These are phyloP conservation scores for Podospora comata DNA, from an alignment of 495 filamentous ascomycete species.

Conservation along the genomic window DNA sequence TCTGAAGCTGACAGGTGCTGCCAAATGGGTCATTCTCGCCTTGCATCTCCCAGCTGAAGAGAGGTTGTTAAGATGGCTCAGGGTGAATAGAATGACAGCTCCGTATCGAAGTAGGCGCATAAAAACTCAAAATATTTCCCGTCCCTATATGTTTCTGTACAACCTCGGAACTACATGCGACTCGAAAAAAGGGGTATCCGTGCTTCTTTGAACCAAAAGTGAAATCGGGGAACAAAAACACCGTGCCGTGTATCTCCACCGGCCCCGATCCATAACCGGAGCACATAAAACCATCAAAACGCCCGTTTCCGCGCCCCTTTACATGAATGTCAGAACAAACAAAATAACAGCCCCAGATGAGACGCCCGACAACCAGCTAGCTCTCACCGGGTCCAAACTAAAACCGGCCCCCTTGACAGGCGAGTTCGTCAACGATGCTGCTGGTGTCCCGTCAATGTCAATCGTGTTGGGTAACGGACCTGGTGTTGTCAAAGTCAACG, in stretches of 20 bases:
- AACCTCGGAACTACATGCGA: not conserved
- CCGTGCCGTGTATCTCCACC: not conserved
- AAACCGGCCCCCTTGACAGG: not conserved
- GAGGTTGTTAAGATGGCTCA: too few species aligned
- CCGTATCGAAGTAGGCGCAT: too few species aligned
- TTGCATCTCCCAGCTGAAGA: not conserved
- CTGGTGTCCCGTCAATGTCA: conserved; percentile 25
- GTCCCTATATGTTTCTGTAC: not conserved
- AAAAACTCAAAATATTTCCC: not conserved
- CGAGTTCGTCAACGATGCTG: conserved; percentile 13
- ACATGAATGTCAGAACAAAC: not conserved
- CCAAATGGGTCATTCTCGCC: not conserved
- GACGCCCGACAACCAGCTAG: not conserved
- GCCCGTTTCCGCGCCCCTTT: not conserved
- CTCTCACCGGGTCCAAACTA: not conserved
- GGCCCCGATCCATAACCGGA: too few species aligned
- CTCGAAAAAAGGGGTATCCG: not conserved
- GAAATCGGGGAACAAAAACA: not conserved
- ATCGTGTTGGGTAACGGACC: conserved; percentile 24
- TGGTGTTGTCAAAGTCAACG: conserved; percentile 36
- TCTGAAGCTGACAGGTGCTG: conserved; percentile 14
- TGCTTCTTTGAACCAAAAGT: not conserved
- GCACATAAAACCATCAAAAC: not conserved
- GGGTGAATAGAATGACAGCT: too few species aligned
- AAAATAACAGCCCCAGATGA: not conserved